Evolutionary conservation across 1,284 basidiomycete species (phyloP).

Genomic region (Nidula niveotomentosa): DNA sequence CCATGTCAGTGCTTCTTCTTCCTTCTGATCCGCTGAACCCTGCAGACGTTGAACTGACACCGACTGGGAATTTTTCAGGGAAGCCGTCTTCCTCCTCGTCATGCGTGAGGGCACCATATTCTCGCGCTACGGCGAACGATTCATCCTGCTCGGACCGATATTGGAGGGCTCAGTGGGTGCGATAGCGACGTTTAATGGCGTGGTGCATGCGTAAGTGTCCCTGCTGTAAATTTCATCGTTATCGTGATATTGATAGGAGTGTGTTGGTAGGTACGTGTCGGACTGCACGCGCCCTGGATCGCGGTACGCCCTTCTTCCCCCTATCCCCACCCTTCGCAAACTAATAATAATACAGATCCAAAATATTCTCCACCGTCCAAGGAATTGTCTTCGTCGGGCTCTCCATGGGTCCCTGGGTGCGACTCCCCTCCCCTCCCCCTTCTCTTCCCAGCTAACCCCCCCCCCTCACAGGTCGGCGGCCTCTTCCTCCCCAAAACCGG

Average conservation of each 20-base stretch:
- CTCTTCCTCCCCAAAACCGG: conserved; percentile 28
- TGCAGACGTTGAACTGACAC: not conserved
- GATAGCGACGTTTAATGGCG: conserved; percentile 48
- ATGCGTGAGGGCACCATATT: conserved; percentile 38
- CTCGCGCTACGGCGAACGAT: conserved; percentile 36
- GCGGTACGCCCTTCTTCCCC: conserved; percentile 24
- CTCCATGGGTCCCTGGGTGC: conserved; percentile 48
- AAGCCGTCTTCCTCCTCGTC: conserved; percentile 45
- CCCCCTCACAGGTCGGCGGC: conserved; percentile 24
- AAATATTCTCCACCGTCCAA: conserved; percentile 51
- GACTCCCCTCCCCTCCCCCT: conserved; percentile 7
- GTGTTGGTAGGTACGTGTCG: conserved; percentile 40
- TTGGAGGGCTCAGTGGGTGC: conserved; percentile 50
- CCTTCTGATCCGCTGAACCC: not conserved
- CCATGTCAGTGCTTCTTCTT: conserved; percentile 33
- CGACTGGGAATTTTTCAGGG: conserved; percentile 26
- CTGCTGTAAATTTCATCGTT: not conserved
- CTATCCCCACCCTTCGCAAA: not conserved
- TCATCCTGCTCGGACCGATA: conserved; percentile 46
- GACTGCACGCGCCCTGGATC: conserved; percentile 53
- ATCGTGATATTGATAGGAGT: too few relatives aligned
- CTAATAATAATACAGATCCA: conserved; percentile 28
- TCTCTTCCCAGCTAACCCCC: conserved; percentile 4
- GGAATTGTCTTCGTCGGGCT: conserved; percentile 50
- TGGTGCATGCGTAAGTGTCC: conserved; percentile 43